Base-by-base conservation (phyloP, 495 filamentous ascomycete species). In the Talaromyces stipitatus region DNA sequence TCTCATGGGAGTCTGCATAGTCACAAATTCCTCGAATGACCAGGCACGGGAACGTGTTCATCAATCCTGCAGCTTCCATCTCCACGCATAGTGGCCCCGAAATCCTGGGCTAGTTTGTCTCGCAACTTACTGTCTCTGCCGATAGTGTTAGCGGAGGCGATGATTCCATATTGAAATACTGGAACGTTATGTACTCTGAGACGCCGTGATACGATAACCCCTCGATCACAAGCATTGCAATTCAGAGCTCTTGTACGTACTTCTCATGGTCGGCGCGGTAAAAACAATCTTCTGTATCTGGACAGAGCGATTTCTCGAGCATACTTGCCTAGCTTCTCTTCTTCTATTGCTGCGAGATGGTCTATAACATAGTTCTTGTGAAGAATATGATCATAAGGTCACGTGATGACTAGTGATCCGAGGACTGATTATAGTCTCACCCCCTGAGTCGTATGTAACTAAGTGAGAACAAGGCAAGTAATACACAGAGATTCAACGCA, bases 111-210 rank as follows among this genome's bases (percentile, higher is more conserved):
- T 47, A 74, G 36, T 10, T 57, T 22, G 53, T 76, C 72, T 33
- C 75, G 62, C 5, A 50, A 45, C 2, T 32, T 57, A 11, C 64
- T 64, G 57, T 68, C 41, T 29, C 64, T 74, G 41, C 75, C 68
- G 9, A 76, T 69, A 45, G 64, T 59, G 53, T 72, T 72, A 5
- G 63, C 73, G 11, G 69, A 78, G 8, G 62, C 71, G 58, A 78
- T 72, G 4, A 62, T 61, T 22, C 74, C 71, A 43, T 75, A 76
- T 56, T 74, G 72, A 45, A 76, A 67, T 29, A 38, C 45, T 4
- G 52, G 52, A 26, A 3, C 55, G 50, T 64, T 29, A n/a, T 60
- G 28, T 7, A 56, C 55, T 52, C 61, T 38, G 6, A 33, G 22
- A 50, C 51, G 41, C 38, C 64, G 61, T 5, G 36, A 12, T 20